Evolutionary conservation across 768 basidiomycete species (phyloP), one percentile per base, ranked within the genome.

Genomic region (Ramaria sp.): DNA sequence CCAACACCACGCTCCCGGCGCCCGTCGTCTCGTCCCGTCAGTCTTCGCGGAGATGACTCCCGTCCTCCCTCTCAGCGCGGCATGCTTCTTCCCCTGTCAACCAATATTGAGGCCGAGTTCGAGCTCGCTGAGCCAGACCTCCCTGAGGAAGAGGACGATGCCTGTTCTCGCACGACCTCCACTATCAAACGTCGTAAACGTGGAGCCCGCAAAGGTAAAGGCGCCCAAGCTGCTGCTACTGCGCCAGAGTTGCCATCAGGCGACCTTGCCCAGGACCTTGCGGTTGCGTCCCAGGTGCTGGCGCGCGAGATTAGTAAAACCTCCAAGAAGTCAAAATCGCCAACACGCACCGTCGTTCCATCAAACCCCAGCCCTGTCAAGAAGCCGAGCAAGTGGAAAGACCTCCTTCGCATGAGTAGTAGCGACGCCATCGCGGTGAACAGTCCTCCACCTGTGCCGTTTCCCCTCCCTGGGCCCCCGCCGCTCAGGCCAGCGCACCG

Each of bases 371-470:
- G 59, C 52, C 57, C 64, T 61, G 55, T 56, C 55, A 91, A 89
- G 74, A 91, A 91, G 73, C 73, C 85, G 51, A 88, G 85, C n/a
- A 88, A 82, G 63, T 84, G 91, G 88, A 88, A 85, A 69, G 73
- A 88, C 61, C 73, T 81, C 61, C 85, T 90, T 67, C 74, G 86
- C 58, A 82, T 80, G 70, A 72, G 69, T 62, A 75, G 66, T 60
- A 62, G 60, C 5, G 59, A 62, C 41, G 51, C 52, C 53, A 58
- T 56, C 27, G 58, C 52, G 10, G 34, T 55, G 28, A 50, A 48
- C 25, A 42, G 58, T 18, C 57, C 60, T 52, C 48, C 60, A 6
- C 52, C 28, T 27, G 44, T 43, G 6, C 52, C 37, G 6, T 28
- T 50, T 32, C 18, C 13, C 38, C 37, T 52, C 22, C 38, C 49